phyloP scores from a whole-genome alignment of 2,329 filamentous ascomycete species.

The Aspergillus oerlinghausenensis region DNA sequence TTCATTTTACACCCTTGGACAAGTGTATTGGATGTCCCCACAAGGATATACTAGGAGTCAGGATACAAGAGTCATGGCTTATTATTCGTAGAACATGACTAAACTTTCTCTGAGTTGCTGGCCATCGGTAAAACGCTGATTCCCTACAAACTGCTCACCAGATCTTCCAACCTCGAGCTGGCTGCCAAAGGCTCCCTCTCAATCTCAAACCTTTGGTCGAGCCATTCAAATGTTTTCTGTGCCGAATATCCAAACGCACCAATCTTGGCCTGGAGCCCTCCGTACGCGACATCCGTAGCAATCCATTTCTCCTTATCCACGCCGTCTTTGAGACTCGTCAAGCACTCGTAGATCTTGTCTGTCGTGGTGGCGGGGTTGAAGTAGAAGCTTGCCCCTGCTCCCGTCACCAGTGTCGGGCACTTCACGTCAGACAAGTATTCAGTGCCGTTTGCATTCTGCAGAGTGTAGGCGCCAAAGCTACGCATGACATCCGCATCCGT shows the following conservation, averaged over 20 bases:
- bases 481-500: slow-evolving; percentile 6
- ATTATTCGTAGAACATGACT: background rate
- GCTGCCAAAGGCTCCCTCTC: background rate
- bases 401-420: slow-evolving; percentile 3
- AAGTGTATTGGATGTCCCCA: background rate
- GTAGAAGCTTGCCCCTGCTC: slow-evolving; percentile 4
- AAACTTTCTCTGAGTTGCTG: background rate
- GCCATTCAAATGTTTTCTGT: slow-evolving; percentile 5
- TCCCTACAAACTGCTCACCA: background rate
- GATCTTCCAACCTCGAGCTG: background rate
- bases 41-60: background rate
- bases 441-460: slow-evolving; percentile 1
- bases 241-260: slow-evolving; percentile 11
- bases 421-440: slow-evolving; percentile 3
- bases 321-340: slow-evolving; percentile 5
- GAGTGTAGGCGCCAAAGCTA: slow-evolving; percentile 4
- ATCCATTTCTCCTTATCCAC: slow-evolving; percentile 20
- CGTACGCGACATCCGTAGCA: slow-evolving; percentile 12
- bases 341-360: slow-evolving; percentile 5
- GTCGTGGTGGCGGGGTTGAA: slow-evolving; percentile 3
- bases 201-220: slow-evolving; percentile 1
- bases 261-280: slow-evolving; percentile 25
- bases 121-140: background rate
- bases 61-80: background rate
- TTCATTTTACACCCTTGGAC: background rate